Evolutionary conservation across 2,329 filamentous ascomycete genomes (phyloP).

Genomic region (Phialemoniopsis sp.): DNA sequence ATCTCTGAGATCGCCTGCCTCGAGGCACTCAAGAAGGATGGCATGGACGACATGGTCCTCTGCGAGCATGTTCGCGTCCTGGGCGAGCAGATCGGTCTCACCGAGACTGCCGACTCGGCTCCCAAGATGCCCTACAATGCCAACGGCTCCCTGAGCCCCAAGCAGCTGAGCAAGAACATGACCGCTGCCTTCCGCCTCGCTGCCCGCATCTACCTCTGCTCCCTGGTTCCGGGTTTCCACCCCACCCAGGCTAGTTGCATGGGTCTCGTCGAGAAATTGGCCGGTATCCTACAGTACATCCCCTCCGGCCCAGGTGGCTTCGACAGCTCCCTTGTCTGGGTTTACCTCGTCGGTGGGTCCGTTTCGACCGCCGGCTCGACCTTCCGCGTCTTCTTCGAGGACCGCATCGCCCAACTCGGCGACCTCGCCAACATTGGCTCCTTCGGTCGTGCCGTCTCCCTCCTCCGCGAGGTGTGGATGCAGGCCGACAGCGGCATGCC

Average conservation of each 20-base stretch:
- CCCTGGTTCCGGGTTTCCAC: constrained; percentile 83
- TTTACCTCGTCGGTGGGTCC: constrained; percentile 81
- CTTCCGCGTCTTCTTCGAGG: constrained; percentile 75
- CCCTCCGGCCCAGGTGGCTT: constrained; percentile 78
- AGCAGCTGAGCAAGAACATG: constrained; percentile 83
- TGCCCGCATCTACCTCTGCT: constrained; percentile 95
- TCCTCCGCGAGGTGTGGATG: constrained; percentile 82
- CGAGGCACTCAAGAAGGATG: constrained; percentile 78
- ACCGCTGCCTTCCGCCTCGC: constrained; percentile 87
- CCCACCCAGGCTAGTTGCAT: constrained; percentile 69
- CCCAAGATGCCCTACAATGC: constrained; percentile 60
- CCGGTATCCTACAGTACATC: constrained; percentile 73
- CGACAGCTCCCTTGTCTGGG: constrained; percentile 90
- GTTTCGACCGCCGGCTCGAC: constrained; percentile 67
- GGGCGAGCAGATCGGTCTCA: constrained; percentile 79
- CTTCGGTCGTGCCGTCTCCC: constrained; percentile 75
- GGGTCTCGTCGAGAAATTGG: constrained; percentile 74
- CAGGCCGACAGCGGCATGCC: constrained; percentile 56
- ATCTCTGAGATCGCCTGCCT: constrained; percentile 97
- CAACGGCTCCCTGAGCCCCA: constrained; percentile 73
- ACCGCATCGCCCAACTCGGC: constrained; percentile 70
- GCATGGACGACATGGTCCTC: constrained; percentile 80
- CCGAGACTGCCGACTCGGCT: constrained; percentile 60
- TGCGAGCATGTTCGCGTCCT: constrained; percentile 89
- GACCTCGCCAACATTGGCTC: constrained; percentile 77